Base-by-base conservation (phyloP, 1,284 basidiomycete species). In the Spongiforma sp. region DNA sequence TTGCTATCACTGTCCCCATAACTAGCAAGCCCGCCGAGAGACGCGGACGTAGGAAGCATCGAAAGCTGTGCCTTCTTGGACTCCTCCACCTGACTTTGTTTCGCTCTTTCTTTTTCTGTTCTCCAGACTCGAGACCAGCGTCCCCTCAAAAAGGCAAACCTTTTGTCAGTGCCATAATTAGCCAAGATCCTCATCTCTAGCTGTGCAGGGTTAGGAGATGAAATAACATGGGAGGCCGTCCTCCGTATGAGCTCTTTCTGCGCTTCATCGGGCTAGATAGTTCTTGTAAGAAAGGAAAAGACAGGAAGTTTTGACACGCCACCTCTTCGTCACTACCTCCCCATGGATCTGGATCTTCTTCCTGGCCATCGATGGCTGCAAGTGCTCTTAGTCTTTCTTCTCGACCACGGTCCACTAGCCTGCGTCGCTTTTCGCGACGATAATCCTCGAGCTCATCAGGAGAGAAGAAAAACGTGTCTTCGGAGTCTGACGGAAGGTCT, bases 101-200 rank as follows among this genome's bases (percentile, higher is more conserved):
- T 80, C 6, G 75, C 80, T 59, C 81, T 81, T 5, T 76, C 81
- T 69, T 86, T 86, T 30, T 80, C 76, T 3, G 77, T 68, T 41
- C 74, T 75, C 94, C 94, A 95, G 5, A 83, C 80, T 4, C 79
- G 76, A 56, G 82, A 81, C 88, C 90, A 95, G 34, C 90, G 80
- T 1, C 93, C 93, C 24, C 88, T 84, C 41, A 96, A 77, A 74
- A 96, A 96, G 1, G 89, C 86, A 72, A 96, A 95, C 34, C 84
- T 82, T 69, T 72, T 81, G 73, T 89, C 94, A 67, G 74, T 79
- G 0, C 92, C 89, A 70, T 96, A 87, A 69, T 96, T 94, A 8
- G 94, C 89, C 7, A 96, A 80, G 65, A 96, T 95, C n/a, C 93
- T 86, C 84, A 94, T 89, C 76, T 95, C 93, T 19, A 96, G 82